Percentiles rank a stretch among this genome's conserved stretches.
Evolutionary conservation across 345 rosid species (phyloP).

Genomic region (Eucalyptus erythrocorys): DNA sequence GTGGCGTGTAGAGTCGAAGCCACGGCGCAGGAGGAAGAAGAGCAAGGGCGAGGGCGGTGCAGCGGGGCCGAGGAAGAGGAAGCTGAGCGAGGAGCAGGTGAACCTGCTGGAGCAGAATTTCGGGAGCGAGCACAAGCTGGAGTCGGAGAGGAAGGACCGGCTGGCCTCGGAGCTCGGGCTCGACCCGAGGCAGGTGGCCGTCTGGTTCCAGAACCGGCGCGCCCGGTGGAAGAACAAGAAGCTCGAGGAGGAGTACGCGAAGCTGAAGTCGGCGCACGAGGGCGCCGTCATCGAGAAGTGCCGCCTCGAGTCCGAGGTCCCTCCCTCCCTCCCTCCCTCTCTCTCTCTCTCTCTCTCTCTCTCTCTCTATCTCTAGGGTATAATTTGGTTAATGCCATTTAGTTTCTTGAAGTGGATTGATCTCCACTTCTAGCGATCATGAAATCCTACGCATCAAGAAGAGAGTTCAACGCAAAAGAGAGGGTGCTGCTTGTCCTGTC

Average conservation of each 20-base stretch:
- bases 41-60: conserved; percentile 22
- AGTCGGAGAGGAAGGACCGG: conserved; percentile 73
- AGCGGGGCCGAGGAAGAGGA: conserved; percentile 47
- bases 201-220: conserved; percentile 95
- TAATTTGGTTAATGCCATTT: background rate
- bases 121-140: conserved; percentile 68
- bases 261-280: conserved; percentile 40
- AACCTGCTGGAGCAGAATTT: conserved; percentile 54
- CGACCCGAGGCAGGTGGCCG: conserved; percentile 90
- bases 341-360: background rate
- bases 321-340: background rate
- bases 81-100: conserved; percentile 57
- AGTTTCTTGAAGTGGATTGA: background rate
- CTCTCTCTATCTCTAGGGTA: too few species aligned
- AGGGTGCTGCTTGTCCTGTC: background rate
- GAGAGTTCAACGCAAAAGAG: background rate
- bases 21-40: conserved; percentile 51
- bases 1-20: conserved; percentile 14
- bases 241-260: conserved; percentile 69
- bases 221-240: conserved; percentile 92
- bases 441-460: background rate
- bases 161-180: conserved; percentile 75
- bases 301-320: conserved; percentile 72
- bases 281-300: conserved; percentile 36
- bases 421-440: background rate